Conservation (phyloP, 1,284 basidiomycete genomes). For the Puccinia brachypodii region DNA sequence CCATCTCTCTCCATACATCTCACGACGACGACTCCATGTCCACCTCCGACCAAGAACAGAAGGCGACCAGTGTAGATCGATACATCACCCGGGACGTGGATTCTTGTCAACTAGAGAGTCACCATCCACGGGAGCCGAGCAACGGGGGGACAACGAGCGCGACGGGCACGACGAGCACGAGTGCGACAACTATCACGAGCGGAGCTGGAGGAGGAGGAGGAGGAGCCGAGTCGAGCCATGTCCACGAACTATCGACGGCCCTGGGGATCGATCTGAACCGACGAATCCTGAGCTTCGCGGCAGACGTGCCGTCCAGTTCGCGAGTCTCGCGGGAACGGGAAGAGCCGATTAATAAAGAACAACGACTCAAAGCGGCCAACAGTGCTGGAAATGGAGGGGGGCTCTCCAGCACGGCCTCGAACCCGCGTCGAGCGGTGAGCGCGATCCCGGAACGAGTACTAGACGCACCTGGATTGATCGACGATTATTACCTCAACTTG, state of each 20-base stretch:
- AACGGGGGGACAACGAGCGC: not conserved
- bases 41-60: not conserved
- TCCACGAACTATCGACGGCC: slow-evolving; percentile 53
- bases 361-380: slow-evolving; percentile 51
- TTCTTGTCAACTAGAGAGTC: slow-evolving; percentile 20
- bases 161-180: too few relatives aligned
- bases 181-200: not conserved
- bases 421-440: slow-evolving; percentile 73
- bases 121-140: slow-evolving; percentile 10
- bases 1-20: too few relatives aligned
- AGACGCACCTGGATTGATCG: slow-evolving; percentile 89
- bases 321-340: slow-evolving; percentile 54
- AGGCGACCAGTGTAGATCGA: slow-evolving; percentile 41
- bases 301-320: slow-evolving; percentile 56
- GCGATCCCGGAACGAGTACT: slow-evolving; percentile 84
- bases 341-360: slow-evolving; percentile 55
- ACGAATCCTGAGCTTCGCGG: slow-evolving; percentile 59
- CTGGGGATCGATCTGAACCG: slow-evolving; percentile 57
- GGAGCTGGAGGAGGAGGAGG: not conserved
- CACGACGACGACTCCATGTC: not conserved
- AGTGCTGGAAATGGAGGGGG: slow-evolving; percentile 53
- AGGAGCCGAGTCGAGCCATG: slow-evolving; percentile 50
- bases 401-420: slow-evolving; percentile 61
- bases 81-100: slow-evolving; percentile 44
- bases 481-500: slow-evolving; percentile 97